phyloP scores from a whole-genome alignment of 2,329 filamentous ascomycete species.

The Monilinia fructicola region DNA sequence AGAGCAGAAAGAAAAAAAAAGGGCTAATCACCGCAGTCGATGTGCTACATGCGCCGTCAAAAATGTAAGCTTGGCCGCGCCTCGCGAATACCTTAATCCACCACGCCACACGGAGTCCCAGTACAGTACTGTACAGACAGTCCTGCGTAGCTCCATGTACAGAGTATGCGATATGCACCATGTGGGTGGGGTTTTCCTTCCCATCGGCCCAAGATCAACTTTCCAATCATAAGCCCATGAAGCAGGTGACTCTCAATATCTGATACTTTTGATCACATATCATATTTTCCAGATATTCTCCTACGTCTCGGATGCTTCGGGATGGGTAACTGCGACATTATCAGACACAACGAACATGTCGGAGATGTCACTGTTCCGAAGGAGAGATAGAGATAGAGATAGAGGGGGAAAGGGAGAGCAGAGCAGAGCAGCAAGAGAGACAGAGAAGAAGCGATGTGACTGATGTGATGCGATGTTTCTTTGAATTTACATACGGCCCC shows the following conservation, averaged over 20 bases:
- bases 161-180: background rate
- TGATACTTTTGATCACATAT: constrained; percentile 15
- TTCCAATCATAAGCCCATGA: background rate
- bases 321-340: constrained; percentile 1
- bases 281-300: constrained; percentile 14
- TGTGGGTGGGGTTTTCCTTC: constrained; percentile 18
- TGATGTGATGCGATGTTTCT: background rate
- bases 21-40: background rate
- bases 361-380: constrained; percentile 1
- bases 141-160: background rate
- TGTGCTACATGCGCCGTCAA: constrained; percentile 16
- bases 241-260: constrained; percentile 20
- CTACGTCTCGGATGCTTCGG: constrained; percentile 3
- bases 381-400: background rate
- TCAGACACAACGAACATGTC: constrained; percentile 8
- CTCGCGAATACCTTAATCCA: constrained; percentile 17
- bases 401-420: background rate
- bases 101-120: constrained; percentile 4
- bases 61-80: constrained; percentile 19
- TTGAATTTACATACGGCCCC: background rate
- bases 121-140: too few relatives aligned
- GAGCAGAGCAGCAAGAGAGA: background rate
- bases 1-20: background rate
- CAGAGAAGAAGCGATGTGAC: background rate
- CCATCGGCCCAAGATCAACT: constrained; percentile 10